Evolutionary conservation across 1,284 basidiomycete genomes (phyloP), one percentile per base, ranked within the genome.

Genomic region (Tilletia caries): DNA sequence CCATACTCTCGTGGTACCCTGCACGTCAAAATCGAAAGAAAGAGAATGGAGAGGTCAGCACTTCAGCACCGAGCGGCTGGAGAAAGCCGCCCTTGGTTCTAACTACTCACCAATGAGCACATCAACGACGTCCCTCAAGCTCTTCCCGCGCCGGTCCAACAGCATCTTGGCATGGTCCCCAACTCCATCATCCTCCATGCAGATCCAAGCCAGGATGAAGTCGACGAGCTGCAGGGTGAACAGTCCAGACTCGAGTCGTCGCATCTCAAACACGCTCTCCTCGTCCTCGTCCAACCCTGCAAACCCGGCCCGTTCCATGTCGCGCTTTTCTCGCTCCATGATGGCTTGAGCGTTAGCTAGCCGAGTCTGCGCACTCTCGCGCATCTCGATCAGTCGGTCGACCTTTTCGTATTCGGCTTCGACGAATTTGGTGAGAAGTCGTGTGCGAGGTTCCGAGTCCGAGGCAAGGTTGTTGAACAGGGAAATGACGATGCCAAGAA

Each of bases 101-200:
- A 25, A 1, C 25, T 10, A 67, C 64, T 33, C 58, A 67, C 65
- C 71, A 34, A 68, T 65, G 27, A 82, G 68, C 25, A 70, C 71
- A 0, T 23, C 54, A 1, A 70, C 65, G 0, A 82, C 43, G 18
- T 70, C 44, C 27, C 72, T 70, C 12, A 75, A 71, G 1, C 66
- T n/a, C 18, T 67, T 2, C 1, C 67, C 68, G 6, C 64, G 67
- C 1, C 79, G 68, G 8, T 43, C 43, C 4, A 81, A 66, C 20
- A 79, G 46, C 33, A 70, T 54, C 13, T 60, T 33, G 13, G 76
- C 58, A 41, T 81, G 79, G n/a, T 73, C 71, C 8, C 69, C 64
- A 20, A 64, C 32, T 2, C 94, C 96, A 78, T 98, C 96, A 77
- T 98, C 96, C 85, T 99, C 96, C 93, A 98, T 96, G 69, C 89